Base-by-base conservation (phyloP, 371 early-diverging fungal genomes). In the Entomophthora muscae region DNA sequence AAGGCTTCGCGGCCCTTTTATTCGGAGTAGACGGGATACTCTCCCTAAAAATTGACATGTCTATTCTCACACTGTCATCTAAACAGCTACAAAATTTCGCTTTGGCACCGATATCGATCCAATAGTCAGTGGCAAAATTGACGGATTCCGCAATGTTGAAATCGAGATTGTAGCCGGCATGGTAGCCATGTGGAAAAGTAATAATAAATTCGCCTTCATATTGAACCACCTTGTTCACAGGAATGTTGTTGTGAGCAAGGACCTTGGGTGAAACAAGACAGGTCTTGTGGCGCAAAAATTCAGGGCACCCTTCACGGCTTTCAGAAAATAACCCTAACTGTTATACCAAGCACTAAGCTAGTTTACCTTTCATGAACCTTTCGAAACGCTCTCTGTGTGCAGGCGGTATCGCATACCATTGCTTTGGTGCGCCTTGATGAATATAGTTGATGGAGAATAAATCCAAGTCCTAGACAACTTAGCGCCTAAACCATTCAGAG, bases 71-170 rank as follows among this genome's bases (percentile, higher is more conserved):
- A 60, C 84, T 84, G 68, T 95, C 95, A 17, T 73, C 73, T 13
- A 84, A 79, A 66, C 98, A 97, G 61, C 72, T 70, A 69, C 98
- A 97, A 23, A 81, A 76, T 65, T 81, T 76, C 21, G 98, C 94
- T 23, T 76, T 72, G 66, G 74, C 79, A 0, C 95, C 98, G 29
- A 89, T 78, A 1, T 81, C 82, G 29, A 95, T 76, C 98, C 98
- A 98, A 26, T 83, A 77, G 32, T 86, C 82, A 29, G 89, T 61
- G 1, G 95, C 98, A 75, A 98, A 98, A 59, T 98, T 98, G 56
- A 93, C 90, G 52, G 89, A 86, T 74, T 98, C 98, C 22, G 98
- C 98, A 65, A 93, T 90, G 65, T 98, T 98, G 69, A 90, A 91
- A 1, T 92, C 95, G 0, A 90, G 77, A 70, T 97, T 97, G 67